Conservation (phyloP, 805 yeast species). For the Candida morakotiae region DNA sequence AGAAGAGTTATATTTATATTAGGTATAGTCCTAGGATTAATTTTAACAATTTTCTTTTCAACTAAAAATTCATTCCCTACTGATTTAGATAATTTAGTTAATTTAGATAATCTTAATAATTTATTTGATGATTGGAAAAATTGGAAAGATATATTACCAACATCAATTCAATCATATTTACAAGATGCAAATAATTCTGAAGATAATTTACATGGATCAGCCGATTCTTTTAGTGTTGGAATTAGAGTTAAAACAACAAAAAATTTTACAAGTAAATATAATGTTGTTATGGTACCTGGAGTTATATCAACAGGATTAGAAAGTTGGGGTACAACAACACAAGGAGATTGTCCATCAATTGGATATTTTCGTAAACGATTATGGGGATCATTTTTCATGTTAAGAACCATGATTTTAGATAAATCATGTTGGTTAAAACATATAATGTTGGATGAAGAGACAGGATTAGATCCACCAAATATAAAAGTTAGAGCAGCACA, state of each 20-base stretch:
- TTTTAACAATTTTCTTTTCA: slow-evolving; percentile 56
- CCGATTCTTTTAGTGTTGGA: slow-evolving; percentile 90
- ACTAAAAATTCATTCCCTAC: slow-evolving; percentile 32
- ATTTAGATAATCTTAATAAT: slow-evolving; percentile 38
- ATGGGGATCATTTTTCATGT: slow-evolving; percentile 98
- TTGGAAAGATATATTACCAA: slow-evolving; percentile 61
- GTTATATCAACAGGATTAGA: slow-evolving; percentile 94
- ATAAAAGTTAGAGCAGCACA: slow-evolving; percentile 84
- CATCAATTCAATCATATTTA: slow-evolving; percentile 55
- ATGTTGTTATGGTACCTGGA: slow-evolving; percentile 93
- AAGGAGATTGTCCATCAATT: slow-evolving; percentile 73
- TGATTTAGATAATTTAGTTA: slow-evolving; percentile 46
- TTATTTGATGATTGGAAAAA: slow-evolving; percentile 64
- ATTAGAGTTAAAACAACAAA: slow-evolving; percentile 49
- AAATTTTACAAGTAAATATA: slow-evolving; percentile 56
- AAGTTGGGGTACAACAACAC: slow-evolving; percentile 83
- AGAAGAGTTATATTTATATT: slow-evolving; percentile 58
- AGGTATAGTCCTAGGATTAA: slow-evolving; percentile 71
- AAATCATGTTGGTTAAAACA: slow-evolving; percentile 93
- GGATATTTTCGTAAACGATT: slow-evolving; percentile 84
- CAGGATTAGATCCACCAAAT: slow-evolving; percentile 90
- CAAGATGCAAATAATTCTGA: slow-evolving; percentile 47
- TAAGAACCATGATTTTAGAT: slow-evolving; percentile 85
- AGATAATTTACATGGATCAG: slow-evolving; percentile 44
- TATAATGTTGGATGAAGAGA: slow-evolving; percentile 80